Base-by-base conservation (phyloP, 192 early-diverging fungal genomes). In the Coemansia sp. region DNA sequence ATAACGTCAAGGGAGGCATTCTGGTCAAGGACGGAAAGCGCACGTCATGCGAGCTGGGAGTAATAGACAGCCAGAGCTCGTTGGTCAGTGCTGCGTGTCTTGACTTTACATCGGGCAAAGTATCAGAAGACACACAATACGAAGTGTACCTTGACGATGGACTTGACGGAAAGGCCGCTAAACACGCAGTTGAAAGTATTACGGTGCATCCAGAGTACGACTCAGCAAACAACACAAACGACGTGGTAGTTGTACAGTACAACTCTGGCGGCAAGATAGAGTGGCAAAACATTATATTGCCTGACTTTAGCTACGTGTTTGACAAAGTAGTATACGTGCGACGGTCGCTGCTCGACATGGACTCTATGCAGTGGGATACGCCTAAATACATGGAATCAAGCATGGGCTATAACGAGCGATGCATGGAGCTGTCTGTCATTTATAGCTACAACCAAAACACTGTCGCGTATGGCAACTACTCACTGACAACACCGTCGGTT, bases 11-110 rank as follows among this genome's bases (percentile, higher is more conserved):
- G 11, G 53, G 53, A 25, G 53, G 53, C 9, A 55, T 55, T 14
- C 53, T 55, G 26, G 53, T 55, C 1, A 55, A 55, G 29, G 56
- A 64, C 25, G 62, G 62, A 19, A 56, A 64, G 12, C 62, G 54
- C 0, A 64, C 53, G 4, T 64, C 62, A 1, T 64, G 62, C 22
- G 62, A 64, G 53, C 52, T 64, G 2, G 62, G 62, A 11, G 62
- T 64, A 8, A 56, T 64, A 12, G 62, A 64, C 17, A 47, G 39
- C 62, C 52, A 39, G 4, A 19, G 52, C 7, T 26, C 53, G 1
- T n/a, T 23, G 1, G 53, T 55, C 11, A 22, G 19, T 22, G 22
- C 17, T 11, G 26, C 38, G 23, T 64, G 62, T 19, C 38, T 64
- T n/a, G 62, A 64, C 39, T 64, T 19, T 12, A 56, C 25, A 39